Evolutionary conservation across 345 rosid species (phyloP).

Genomic region (Salix koriyanagi): DNA sequence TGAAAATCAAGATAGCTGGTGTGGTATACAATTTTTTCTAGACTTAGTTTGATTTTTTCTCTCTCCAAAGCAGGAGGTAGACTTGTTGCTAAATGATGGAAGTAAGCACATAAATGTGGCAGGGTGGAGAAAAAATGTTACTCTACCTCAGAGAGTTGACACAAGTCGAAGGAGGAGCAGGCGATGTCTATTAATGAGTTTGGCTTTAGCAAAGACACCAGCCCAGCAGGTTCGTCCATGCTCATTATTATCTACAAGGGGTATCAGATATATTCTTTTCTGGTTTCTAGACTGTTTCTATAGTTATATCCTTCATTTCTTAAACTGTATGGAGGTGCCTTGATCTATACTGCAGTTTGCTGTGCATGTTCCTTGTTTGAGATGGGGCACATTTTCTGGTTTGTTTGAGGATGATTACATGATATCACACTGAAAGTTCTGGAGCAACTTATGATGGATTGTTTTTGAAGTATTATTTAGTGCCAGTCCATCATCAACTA

Average conservation of each 20-base stretch:
- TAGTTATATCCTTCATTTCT: background rate
- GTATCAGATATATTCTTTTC: background rate
- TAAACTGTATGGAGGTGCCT: background rate
- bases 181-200: conserved; percentile 86
- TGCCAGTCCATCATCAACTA: background rate
- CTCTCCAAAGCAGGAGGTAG: conserved; percentile 70
- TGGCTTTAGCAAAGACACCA: conserved; percentile 82
- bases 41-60: conserved; percentile 20
- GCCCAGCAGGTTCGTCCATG: conserved; percentile 63
- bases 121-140: conserved; percentile 84
- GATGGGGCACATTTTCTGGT: background rate
- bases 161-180: conserved; percentile 94
- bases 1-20: background rate
- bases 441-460: background rate
- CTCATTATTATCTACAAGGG: background rate
- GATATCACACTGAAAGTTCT: background rate
- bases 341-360: background rate
- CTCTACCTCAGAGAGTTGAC: conserved; percentile 79
- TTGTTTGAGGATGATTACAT: background rate
- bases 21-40: conserved; percentile 16
- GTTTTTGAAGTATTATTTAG: too few species aligned
- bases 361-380: conserved; percentile 2
- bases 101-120: conserved; percentile 92
- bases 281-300: background rate
- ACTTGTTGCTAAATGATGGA: conserved; percentile 94